Evolutionary conservation across 129 eudicot genomes (phyloP), one percentile per base, ranked within the genome.

Genomic region (Pseudognaphalium luteoalbum): DNA sequence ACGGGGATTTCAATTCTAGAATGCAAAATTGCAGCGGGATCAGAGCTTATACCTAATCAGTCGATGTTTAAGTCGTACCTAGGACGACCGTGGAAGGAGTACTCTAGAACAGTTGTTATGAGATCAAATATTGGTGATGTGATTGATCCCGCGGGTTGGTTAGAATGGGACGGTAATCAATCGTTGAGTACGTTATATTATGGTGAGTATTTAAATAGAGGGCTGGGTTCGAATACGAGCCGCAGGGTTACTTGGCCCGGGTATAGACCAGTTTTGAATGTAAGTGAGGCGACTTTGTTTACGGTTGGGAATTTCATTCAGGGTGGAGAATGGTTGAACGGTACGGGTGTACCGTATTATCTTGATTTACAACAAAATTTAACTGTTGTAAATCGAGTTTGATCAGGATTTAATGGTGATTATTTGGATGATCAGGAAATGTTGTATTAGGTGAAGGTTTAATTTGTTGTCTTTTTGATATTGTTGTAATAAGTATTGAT

Each of bases 171-270:
- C 4, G 97, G 92, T 5, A 59, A 52, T 81, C 83, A 83, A 73
- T 91, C 92, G 0, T 33, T 88, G 29, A 79, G 64, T 50, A 91
- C 97, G 28, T 76, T 88, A 4, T 81, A 84, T 25, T 91, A 91
- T 59, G 88, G 92, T 30, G 97, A 91, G 90, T 91, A 91, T 77
- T 81, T 42, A 87, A 91, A 91, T 29, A 68, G 90, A 15, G 97
- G 97, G 34, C 83, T 85, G 0, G 97, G 97, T 7, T 84, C 97
- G 7, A 88, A 88, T 60, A 86, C 94, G 14, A 88, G 85, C 22
- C 82, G 61, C n/a, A 70, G 97, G 59, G 94, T 91, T 25, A 84
- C 85, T 0, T 91, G 97, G 97, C 97, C 97, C 3, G 97, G 97
- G 3, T 91, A 86, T 10, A 50, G 78, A 29, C 86, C 77, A 5